These are phyloP conservation scores for Mucor irregularis DNA, from an alignment of 371 early-diverging fungal genomes.

Conservation along the genomic window DNA sequence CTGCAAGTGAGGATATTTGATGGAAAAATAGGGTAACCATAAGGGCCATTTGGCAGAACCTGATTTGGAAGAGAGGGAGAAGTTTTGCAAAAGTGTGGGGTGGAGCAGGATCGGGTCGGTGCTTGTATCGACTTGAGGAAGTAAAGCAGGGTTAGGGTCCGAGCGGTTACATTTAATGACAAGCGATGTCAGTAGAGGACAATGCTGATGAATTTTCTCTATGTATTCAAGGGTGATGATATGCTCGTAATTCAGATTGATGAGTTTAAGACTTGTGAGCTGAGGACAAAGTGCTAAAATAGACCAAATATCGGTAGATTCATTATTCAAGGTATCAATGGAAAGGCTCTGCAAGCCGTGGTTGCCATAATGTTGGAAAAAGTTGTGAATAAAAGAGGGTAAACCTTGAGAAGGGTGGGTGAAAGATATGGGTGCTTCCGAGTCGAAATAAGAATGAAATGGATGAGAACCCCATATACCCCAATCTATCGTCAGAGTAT, in stretches of 20 bases:
- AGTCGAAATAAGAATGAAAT: not conserved
- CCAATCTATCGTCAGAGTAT: constrained; percentile 13
- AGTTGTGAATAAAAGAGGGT: not conserved
- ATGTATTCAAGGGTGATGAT: constrained; percentile 16
- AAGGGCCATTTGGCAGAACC: constrained; percentile 20
- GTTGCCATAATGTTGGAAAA: constrained; percentile 10
- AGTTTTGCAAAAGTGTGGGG: not conserved
- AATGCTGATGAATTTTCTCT: constrained; percentile 15
- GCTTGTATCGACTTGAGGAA: constrained; percentile 6
- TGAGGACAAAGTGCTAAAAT: constrained; percentile 8
- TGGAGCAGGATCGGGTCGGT: not conserved
- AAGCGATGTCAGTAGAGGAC: constrained; percentile 7
- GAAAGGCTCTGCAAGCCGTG: not conserved
- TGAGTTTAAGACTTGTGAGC: constrained; percentile 4
- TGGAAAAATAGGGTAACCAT: constrained; percentile 20
- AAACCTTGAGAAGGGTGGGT: constrained; percentile 17
- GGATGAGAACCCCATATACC: not conserved
- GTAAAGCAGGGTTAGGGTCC: constrained; percentile 13
- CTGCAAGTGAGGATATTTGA: constrained; percentile 20
- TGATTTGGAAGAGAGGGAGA: constrained; percentile 17
- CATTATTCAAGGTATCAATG: not conserved
- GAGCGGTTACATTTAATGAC: constrained; percentile 9
- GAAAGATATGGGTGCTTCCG: constrained; percentile 4
- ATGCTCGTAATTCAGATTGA: constrained; percentile 11
- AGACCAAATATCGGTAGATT: constrained; percentile 8